Evolutionary conservation across 805 yeast species (phyloP), one percentile per base, ranked within the genome.

Genomic region (Barnettozyma botsteinii): DNA sequence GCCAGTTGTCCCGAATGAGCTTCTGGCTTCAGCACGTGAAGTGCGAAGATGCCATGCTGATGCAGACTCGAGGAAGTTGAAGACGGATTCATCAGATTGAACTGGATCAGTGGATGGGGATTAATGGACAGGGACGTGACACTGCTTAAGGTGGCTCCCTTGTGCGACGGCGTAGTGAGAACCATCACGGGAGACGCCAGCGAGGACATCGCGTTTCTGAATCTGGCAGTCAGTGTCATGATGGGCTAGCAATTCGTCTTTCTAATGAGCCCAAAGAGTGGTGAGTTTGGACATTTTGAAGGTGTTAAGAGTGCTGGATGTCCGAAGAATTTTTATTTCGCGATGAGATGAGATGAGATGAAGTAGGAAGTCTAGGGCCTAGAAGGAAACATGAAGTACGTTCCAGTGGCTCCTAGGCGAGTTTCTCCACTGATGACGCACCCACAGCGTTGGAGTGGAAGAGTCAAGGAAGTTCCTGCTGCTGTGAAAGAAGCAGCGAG

Each of bases 51-150:
- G 26, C 68, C 67, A 29, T 67, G 57, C n/a, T 67, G 62, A 52
- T 84, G 86, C 21, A 91, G 63, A 10, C 75, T 65, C 7, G 67
- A 64, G 0, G 95, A 81, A 0, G 98, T 89, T 24, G 80, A 71
- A 5, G 96, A 85, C 0, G 98, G 98, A 12, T 79, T 65, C 59
- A 85, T 95, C 28, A 91, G 65, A 57, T 91, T 91, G 66, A 91
- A 89, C 52, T 86, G 93, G 1, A 91, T 54, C 39, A 89, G 61
- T 2, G 96, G 94, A 12, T 68, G 69, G 0, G 96, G 96, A 35
- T 72, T 67, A 22, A 88, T 73, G 1, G 95, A 79, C 12, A 91
- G 64, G 1, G 97, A 88, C 11, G 86, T 76, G 32, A 88, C 85
- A 1, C 96, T 86, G 3, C 96, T 84, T 2, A 91, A 66, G 0